Conservation (phyloP, 2,329 filamentous ascomycete species). For the Stemphylium vesicarium region DNA sequence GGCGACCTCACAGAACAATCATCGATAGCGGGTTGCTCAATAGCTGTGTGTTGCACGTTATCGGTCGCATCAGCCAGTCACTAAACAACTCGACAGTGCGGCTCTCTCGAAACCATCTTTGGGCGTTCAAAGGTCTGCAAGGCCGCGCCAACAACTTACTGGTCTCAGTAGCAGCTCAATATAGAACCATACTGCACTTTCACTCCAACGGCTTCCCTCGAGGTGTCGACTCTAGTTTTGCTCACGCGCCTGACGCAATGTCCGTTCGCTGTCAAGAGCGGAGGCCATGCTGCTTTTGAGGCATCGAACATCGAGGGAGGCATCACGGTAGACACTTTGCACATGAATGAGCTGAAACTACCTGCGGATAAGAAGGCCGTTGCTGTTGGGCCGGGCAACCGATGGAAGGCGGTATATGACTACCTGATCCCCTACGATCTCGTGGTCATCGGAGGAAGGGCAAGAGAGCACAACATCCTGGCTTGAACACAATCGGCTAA, state of each 20-base stretch:
- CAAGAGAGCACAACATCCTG: constrained; percentile 1
- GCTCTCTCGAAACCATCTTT: constrained; percentile 26
- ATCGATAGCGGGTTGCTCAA: constrained; percentile 16
- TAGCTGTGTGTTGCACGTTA: constrained; percentile 22
- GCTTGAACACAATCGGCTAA: not conserved
- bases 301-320: constrained; percentile 52
- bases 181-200: constrained; percentile 23
- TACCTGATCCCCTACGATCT: constrained; percentile 30
- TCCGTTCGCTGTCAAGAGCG: constrained; percentile 53
- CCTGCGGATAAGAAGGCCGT: constrained; percentile 32
- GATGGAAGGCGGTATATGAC: constrained; percentile 45
- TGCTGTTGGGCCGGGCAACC: constrained; percentile 40
- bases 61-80: not conserved
- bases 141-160: constrained; percentile 13
- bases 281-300: constrained; percentile 51
- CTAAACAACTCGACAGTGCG: constrained; percentile 24
- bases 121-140: constrained; percentile 15
- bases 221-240: constrained; percentile 22
- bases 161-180: constrained; percentile 20
- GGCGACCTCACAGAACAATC: constrained; percentile 1
- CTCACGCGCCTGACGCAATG: constrained; percentile 30
- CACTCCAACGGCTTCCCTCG: constrained; percentile 12
- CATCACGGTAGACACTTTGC: constrained; percentile 52
- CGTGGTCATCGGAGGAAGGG: constrained; percentile 38
- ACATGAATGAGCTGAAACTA: constrained; percentile 36